Percentiles rank a stretch among this genome's conserved stretches.
Evolutionary conservation across 2,329 filamentous ascomycete species (phyloP).

Genomic region (Simplicillium sp.): DNA sequence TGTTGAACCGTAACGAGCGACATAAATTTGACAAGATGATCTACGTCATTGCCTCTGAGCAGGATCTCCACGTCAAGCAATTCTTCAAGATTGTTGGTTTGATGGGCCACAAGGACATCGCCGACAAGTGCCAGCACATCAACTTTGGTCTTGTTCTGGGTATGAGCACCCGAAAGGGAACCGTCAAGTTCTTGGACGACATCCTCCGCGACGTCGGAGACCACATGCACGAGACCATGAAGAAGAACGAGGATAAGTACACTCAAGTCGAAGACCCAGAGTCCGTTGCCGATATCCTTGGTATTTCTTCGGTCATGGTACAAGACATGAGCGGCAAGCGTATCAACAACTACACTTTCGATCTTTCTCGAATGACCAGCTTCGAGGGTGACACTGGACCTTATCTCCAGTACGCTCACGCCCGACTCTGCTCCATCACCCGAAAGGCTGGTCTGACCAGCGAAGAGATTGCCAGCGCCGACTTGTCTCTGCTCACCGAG

Average conservation of each 20-base stretch:
- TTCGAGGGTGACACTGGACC: conserved; percentile 82
- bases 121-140: conserved; percentile 60
- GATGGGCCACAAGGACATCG: conserved; percentile 59
- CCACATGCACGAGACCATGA: conserved; percentile 98
- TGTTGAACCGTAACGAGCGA: conserved; percentile 53
- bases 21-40: conserved; percentile 71
- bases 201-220: conserved; percentile 75
- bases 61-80: conserved; percentile 64
- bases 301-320: conserved; percentile 78
- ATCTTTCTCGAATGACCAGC: conserved; percentile 73
- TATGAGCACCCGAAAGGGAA: conserved; percentile 63
- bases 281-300: conserved; percentile 74
- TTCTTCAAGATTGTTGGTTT: conserved; percentile 70
- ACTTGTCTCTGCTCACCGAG: conserved; percentile 61
- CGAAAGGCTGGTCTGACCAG: conserved; percentile 43
- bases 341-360: conserved; percentile 61
- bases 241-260: conserved; percentile 83
- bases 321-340: conserved; percentile 95
- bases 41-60: conserved; percentile 64
- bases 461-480: conserved; percentile 51
- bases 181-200: conserved; percentile 58
- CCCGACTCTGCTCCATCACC: conserved; percentile 57
- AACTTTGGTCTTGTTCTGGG: conserved; percentile 66
- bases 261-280: conserved; percentile 77
- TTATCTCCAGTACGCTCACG: conserved; percentile 77